Base-by-base conservation (phyloP, 148 eudicot genomes). In the Arctostaphylos glauca region DNA sequence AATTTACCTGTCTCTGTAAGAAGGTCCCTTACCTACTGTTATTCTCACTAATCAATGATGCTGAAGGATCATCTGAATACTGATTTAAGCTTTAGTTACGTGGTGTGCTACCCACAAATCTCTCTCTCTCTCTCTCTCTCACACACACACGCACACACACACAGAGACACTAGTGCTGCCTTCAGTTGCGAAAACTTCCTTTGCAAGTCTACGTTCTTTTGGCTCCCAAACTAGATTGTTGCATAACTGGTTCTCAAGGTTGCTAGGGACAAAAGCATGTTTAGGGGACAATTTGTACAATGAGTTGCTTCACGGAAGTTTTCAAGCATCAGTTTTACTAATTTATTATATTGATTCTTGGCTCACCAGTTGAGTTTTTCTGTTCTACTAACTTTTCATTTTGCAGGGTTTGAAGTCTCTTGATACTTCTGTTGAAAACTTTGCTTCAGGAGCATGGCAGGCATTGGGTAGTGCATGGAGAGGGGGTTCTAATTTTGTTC, bases 401-500 rank as follows among this genome's bases (percentile, higher is more conserved):
- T 70, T 87, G 84, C 92, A 96, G 99, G 97, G 99, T 79, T 83
- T 96, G 87, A 96, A 94, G 87, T 97, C 82, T 77, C 54, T 96
- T 76, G 98, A 96, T 83, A 85, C 74, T 76, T 94, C 95, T 9
- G 95, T 96, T 72, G 99, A 94, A 86, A 93, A 89, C 81, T 86
- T 96, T 81, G 95, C 99, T 64, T 92, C 97, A 62, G 99, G 98
- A 85, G 98, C 99, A 74, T 96, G 99, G 99, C 91, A 96, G 81
- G 99, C 99, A 79, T 82, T 96, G 41, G 99, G 99, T 86, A 94
- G 84, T 92, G 99, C 98, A 82, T 90, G 81, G 82, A 94, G 85
- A 90, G 98, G 94, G 81, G 91, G 98, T 84, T 93, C 98, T 16
- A 84, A 79, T 76, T 85, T 95, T 25, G 92, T 94, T 86, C 87